Base-by-base conservation (phyloP, 2,329 filamentous ascomycete species). In the Beauveria scarabaeidicola region DNA sequence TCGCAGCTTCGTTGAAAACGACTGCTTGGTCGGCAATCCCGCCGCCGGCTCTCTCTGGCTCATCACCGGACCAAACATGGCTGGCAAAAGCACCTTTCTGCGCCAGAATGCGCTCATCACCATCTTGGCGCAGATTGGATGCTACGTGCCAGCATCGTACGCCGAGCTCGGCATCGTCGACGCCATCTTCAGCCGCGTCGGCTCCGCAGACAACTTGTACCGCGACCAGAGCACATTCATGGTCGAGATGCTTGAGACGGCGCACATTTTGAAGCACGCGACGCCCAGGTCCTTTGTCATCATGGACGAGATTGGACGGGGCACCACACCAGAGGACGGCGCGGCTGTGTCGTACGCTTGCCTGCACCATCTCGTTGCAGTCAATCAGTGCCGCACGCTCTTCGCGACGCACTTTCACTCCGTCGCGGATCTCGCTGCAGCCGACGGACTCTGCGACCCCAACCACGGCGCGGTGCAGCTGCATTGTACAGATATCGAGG, bases 241-340 rank as follows among this genome's bases (percentile, higher is more conserved):
- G 94, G 91, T 97, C 1, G 94, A 99, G 75, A 99, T 99, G 94
- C 81, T 97, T 2, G 94, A 99, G 74, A 96, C 94, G 21, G 92
- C 93, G 1, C 82, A 88, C 27, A 99, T 99, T 57, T 80, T 99
- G 56, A 89, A 88, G 62, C 81, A 89, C 65, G 93, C 94, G 0
- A 97, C 93, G 1, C 75, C 85, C 1, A 82, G 87, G 25, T 94
- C 89, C 0, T 95, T 99, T 67, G 93, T 94, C 62, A 93, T 99
- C 72, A 97, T 99, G 93, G 94, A 99, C 72, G 94, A 99, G 77
- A 90, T 99, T 41, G 94, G 94, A 0, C 82, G 94, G 52, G 94
- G 94, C 9, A 99, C 95, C 0, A 96, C 94, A 21, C 91, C 93
- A 0, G 88, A 93, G 68, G 94, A 97, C 70, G 94, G 94, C 2